A percentile compares a stretch with the other conserved stretches of the same genome.
phyloP scores from a whole-genome alignment of 2,329 filamentous ascomycete genomes.

The Sclerotinia subarctica region DNA sequence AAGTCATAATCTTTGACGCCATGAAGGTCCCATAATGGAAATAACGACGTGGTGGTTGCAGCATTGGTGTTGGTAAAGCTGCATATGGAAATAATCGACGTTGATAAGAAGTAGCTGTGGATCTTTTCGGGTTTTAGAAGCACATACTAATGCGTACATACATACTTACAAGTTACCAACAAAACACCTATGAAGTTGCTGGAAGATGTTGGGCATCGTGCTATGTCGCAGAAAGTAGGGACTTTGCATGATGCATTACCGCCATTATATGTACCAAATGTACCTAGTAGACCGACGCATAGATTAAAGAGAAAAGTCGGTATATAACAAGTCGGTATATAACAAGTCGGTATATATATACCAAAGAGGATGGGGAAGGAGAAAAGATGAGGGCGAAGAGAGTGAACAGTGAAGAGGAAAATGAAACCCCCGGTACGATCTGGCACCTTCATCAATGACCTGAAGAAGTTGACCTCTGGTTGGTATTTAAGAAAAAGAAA shows the following conservation, averaged over 20 bases:
- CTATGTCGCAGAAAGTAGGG: conserved; percentile 9
- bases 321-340: background rate
- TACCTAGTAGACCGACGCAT: background rate
- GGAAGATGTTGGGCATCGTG: conserved; percentile 2
- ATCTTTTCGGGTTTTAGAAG: background rate
- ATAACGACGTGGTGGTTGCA: conserved; percentile 5
- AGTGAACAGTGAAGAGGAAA: background rate
- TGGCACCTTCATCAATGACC: background rate
- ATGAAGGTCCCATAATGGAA: background rate
- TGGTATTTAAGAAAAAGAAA: background rate
- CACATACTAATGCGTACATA: no score
- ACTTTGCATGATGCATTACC: background rate
- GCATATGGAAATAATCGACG: conserved; percentile 5
- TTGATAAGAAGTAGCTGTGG: background rate
- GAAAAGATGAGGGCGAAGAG: background rate
- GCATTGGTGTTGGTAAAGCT: background rate
- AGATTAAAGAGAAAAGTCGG: background rate
- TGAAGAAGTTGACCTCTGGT: background rate
- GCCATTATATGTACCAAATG: background rate
- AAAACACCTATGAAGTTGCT: background rate
- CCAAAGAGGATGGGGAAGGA: background rate
- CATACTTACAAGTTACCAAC: background rate
- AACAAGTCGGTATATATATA: background rate
- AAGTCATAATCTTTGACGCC: background rate
- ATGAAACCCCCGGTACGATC: background rate